Evolutionary conservation across 805 yeast genomes (phyloP).

Genomic region (Pichia exigua): DNA sequence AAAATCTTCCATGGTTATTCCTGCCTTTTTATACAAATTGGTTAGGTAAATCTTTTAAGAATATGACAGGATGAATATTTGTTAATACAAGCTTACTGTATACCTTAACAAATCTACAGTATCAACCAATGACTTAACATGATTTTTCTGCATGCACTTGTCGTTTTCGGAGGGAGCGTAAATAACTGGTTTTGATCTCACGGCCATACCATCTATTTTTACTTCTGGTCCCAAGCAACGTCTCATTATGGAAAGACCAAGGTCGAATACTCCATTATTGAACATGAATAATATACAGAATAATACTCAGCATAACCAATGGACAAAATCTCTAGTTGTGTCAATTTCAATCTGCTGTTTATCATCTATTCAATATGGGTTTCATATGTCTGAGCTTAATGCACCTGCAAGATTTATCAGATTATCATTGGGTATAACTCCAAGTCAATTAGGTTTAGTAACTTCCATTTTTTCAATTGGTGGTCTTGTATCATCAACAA

Average conservation of each 20-base stretch:
- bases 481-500: conserved; percentile 67
- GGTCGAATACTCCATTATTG: conserved; percentile 4
- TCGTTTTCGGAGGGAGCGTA: background rate
- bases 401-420: conserved; percentile 68
- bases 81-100: too few species aligned
- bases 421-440: conserved; percentile 16
- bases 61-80: too few species aligned
- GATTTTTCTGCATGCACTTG: background rate
- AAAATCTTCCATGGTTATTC: too few species aligned
- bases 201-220: background rate
- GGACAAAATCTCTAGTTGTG: conserved; percentile 25
- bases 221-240: background rate
- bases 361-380: conserved; percentile 85
- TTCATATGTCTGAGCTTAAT: conserved; percentile 90
- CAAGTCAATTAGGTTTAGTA: conserved; percentile 57
- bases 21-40: too few species aligned
- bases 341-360: conserved; percentile 56
- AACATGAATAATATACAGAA: background rate
- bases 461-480: conserved; percentile 81
- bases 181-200: background rate
- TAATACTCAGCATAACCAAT: background rate
- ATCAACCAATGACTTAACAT: background rate
- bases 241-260: background rate
- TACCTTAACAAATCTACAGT: background rate
- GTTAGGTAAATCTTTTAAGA: too few species aligned